Evolutionary conservation across 2,329 filamentous ascomycete genomes (phyloP), one percentile per base, ranked within the genome.

Genomic region (Colletotrichum agaves): DNA sequence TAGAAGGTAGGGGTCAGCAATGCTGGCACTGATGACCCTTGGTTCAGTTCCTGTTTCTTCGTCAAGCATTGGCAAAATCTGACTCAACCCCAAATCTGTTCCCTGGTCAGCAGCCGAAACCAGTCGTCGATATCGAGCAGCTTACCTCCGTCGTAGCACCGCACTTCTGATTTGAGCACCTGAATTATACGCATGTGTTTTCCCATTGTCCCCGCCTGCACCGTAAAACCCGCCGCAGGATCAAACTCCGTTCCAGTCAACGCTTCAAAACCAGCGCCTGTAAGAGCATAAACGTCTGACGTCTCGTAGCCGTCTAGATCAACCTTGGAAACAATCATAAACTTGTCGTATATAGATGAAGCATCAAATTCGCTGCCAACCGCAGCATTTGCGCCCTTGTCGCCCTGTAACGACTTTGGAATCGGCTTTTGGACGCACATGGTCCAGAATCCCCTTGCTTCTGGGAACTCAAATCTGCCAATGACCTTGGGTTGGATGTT

Each of bases 21-120:
- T 94, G 75, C 92, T 97, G 41, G 93, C 91, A 74, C 89, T 91
- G 50, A 94, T 82, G 46, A 96, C 91, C 60, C 90, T 87, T 4
- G 93, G 90, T 73, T 97, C 93, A 19, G 88, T 90, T 12, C 92
- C 94, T 0, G 91, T 94, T 71, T 96, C 93, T 73, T 97, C 96
- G 73, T 98, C 96, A 69, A 93, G 88, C 87, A 98, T 93, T 1
- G 94, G 93, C 56, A 98, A 86, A 61, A 99, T 98, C 75, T 98
- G 95, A 50, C 91, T 90, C 60, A 99, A 85, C 11, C 91, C 93
- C 67, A 99, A 87, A 77, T 97, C 53, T 57, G 1, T 33, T 3
- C 33, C 7, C 47, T 35, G 13, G n/a, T 49, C 61, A 72, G 68
- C 63, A n/a, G 56, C 8, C 10, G 15, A 11, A 8, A 10, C 41